A percentile compares a stretch with the other conserved stretches of the same genome.
Evolutionary conservation across 208 protist species (phyloP).

Genomic region (Phytomonas francai): DNA sequence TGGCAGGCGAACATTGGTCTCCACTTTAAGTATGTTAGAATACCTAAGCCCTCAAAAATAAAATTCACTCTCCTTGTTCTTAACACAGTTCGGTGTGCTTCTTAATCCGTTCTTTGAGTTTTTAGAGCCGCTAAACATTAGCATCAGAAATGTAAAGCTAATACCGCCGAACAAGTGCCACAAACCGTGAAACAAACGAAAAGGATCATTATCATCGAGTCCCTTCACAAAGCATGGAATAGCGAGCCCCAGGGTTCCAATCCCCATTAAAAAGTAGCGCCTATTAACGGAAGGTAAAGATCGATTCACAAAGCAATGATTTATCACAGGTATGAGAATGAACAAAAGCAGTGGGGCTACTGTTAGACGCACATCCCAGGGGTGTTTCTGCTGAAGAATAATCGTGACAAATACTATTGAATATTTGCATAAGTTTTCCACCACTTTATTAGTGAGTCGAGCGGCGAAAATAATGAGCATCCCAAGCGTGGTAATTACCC

Average conservation of each 20-base stretch:
- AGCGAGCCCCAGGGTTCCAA: constrained; percentile 22
- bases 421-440: constrained; percentile 46
- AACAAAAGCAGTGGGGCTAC: constrained; percentile 40
- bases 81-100: background rate
- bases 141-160: constrained; percentile 43
- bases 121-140: constrained; percentile 14
- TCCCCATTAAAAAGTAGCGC: constrained; percentile 14
- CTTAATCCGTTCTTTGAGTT: background rate
- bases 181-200: constrained; percentile 63
- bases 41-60: background rate
- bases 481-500: constrained; percentile 34
- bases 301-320: constrained; percentile 28
- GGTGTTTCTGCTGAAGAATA: constrained; percentile 51
- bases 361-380: constrained; percentile 60
- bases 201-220: constrained; percentile 53
- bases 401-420: constrained; percentile 42
- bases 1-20: background rate
- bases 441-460: constrained; percentile 21
- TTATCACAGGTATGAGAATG: constrained; percentile 32
- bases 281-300: constrained; percentile 14
- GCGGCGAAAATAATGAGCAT: constrained; percentile 41
- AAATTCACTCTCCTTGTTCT: background rate
- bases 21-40: background rate
- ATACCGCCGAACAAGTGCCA: constrained; percentile 70
- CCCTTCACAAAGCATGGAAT: constrained; percentile 47